Conservation (phyloP, 2,329 filamentous ascomycete genomes). For the Cordyceps sp. region DNA sequence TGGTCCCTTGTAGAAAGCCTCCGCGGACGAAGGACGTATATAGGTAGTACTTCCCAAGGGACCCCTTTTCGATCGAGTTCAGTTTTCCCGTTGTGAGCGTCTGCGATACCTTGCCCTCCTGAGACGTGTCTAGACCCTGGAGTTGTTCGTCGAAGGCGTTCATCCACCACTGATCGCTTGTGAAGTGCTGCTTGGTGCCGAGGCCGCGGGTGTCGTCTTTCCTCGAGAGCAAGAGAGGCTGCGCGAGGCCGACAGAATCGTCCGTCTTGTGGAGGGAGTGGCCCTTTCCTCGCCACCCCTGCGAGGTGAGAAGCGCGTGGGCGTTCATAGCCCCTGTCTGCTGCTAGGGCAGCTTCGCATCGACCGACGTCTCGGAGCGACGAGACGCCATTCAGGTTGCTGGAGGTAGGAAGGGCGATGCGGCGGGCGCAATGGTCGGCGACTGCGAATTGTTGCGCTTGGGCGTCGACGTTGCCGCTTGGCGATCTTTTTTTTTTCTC, state of each 20-base stretch:
- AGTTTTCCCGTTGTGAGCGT: constrained; percentile 36
- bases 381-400: no score
- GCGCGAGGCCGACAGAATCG: constrained; percentile 60
- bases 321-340: constrained; percentile 54
- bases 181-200: constrained; percentile 54
- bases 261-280: constrained; percentile 68
- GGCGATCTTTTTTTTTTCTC: no score
- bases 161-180: constrained; percentile 89
- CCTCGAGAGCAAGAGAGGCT: constrained; percentile 67
- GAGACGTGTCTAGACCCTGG: constrained; percentile 55
- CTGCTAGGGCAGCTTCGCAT: no score
- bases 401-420: no score
- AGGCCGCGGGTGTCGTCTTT: constrained; percentile 71
- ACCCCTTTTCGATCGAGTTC: constrained; percentile 36
- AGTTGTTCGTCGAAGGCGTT: constrained; percentile 85
- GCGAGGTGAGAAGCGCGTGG: constrained; percentile 61
- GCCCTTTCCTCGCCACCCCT: constrained; percentile 82
- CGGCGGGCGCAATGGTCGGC: no score
- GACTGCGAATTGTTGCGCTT: no score
- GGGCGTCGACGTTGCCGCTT: no score
- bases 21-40: constrained; percentile 79
- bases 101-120: constrained; percentile 38
- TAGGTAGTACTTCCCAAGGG: constrained; percentile 43
- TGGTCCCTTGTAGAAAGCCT: constrained; percentile 57
- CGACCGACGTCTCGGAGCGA: no score